Evolutionary conservation across 179 eudicot genomes (phyloP), one percentile per base, ranked within the genome.

Genomic region (Vitellaria paradoxa): DNA sequence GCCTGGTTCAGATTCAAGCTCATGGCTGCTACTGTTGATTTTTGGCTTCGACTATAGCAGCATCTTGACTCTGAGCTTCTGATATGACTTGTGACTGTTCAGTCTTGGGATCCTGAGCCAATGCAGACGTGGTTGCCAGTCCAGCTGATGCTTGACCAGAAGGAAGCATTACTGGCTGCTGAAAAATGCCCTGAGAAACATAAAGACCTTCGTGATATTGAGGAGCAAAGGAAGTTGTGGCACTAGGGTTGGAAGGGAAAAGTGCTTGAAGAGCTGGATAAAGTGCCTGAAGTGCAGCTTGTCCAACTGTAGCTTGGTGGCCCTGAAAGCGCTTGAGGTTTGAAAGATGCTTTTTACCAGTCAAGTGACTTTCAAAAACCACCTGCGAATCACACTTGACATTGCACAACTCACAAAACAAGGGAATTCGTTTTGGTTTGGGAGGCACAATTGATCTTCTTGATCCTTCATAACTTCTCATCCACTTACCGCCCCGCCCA

Each of bases 361-460:
- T 68, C 76, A 87, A 78, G 78, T 87, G 90, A 68, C 77, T 67
- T 70, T 85, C 78, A 78, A 87, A 84, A 37, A 78, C 87, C 53
- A 77, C 81, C 21, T 70, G 75, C 30, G 90, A 77, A 49, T 87
- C 90, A 30, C 90, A 85, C 63, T 79, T 87, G 14, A 83, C 84
- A 30, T 85, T 83, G 80, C 88, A 87, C 68, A 87, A 52, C 71
- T 85, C 88, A 75, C 88, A 87, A 24, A 84, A 65, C 40, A 80
- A 80, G 14, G 89, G 84, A 69, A 82, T 60, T 78, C 79, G 78
- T 71, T 80, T 75, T 53, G 84, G 86, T 73, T 78, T 81, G 17
- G 78, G 81, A 70, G 84, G 76, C 63, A 80, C 81, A 20, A 77
- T 57, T 6, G 65, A 46, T 62, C 68, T 77, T 68, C 72, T 79